A percentile compares a stretch with the other conserved stretches of the same genome.
phyloP scores from a whole-genome alignment of 1,284 basidiomycete species.

The Ustilago crameri region DNA sequence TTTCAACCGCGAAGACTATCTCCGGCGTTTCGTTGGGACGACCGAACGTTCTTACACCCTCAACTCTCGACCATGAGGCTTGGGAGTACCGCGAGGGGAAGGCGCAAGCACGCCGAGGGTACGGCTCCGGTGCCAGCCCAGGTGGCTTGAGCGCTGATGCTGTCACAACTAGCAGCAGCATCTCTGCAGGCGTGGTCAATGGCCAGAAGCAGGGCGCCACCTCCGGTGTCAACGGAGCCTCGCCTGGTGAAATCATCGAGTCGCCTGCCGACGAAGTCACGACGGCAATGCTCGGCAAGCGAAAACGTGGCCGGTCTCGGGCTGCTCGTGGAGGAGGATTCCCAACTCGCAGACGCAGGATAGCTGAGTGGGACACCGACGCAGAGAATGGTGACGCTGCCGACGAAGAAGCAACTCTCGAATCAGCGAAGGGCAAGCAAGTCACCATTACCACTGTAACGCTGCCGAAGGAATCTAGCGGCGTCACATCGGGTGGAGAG shows the following conservation, averaged over 20 bases:
- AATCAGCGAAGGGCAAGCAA: conserved; percentile 42
- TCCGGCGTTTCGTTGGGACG: conserved; percentile 24
- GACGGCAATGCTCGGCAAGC: conserved; percentile 44
- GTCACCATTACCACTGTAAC: conserved; percentile 32
- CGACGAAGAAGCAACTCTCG: conserved; percentile 19
- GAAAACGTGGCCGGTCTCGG: conserved; percentile 45
- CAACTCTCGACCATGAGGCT: conserved; percentile 51
- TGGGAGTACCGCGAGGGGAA: conserved; percentile 60
- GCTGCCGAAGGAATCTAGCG: conserved; percentile 25
- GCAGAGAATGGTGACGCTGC: conserved; percentile 39
- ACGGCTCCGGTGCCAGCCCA: conserved; percentile 40
- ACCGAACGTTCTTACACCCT: conserved; percentile 35
- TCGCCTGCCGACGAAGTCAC: conserved; percentile 46
- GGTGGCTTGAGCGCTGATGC: conserved; percentile 39
- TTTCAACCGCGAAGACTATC: conserved; percentile 11
- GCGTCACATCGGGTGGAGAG: conserved; percentile 39
- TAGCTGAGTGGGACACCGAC: conserved; percentile 51
- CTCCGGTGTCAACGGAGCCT: conserved; percentile 27
- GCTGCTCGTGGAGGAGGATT: conserved; percentile 36
- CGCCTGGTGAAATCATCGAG: conserved; percentile 43
- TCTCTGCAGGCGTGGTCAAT: conserved; percentile 29
- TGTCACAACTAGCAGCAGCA: conserved; percentile 38
- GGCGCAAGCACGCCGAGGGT: conserved; percentile 43
- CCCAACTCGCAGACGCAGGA: conserved; percentile 21
- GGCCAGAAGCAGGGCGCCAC: conserved; percentile 20